Evolutionary conservation across 192 early-diverging fungal species (phyloP), one percentile per base, ranked within the genome.

Genomic region (Oehlia diaphana): DNA sequence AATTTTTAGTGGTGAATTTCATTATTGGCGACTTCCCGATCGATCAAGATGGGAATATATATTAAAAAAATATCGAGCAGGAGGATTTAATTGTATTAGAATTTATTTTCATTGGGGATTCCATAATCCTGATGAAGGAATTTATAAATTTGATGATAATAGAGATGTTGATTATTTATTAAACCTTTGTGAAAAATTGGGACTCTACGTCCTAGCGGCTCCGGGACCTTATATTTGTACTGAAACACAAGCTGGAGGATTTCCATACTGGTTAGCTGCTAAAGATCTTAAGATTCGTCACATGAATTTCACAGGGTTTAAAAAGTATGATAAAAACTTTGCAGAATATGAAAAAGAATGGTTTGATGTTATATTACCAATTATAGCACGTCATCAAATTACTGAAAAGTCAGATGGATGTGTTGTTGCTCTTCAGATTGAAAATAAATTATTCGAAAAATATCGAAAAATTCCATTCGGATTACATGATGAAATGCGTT

Each of bases 21-120:
- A 95, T 81, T 95, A 95, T 81, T 96, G 94, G 94, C 88, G 94
- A 35, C 77, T 95, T 14, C 94, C 94, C 0, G 90, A 92, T 77
- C 63, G 81, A 33, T 61, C 78, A 3, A 84, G 91, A 9, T 97
- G 95, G 95, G 76, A 82, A 42, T 82, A 81, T 28, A 88, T 94
- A 49, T 86, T 97, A 42, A 84, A 88, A 76, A 89, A 91, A 80
- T 93, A 92, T 88, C 90, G 91, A 63, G 87, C 91, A 6, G 83
- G 88, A 21, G 95, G 95, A 1, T 87, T 95, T 42, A 96, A 92
- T 78, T 84, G 92, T 21, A 92, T 97, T 80, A 91, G 95, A 16
- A 93, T 97, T 72, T 94, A 95, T 77, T 96, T 97, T 82, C 92
- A 95, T 80, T 96, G 95, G 95, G 94, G 93, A 6, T 94, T 89